Base-by-base conservation (phyloP, 495 filamentous ascomycete species). In the Extremus antarcticus region DNA sequence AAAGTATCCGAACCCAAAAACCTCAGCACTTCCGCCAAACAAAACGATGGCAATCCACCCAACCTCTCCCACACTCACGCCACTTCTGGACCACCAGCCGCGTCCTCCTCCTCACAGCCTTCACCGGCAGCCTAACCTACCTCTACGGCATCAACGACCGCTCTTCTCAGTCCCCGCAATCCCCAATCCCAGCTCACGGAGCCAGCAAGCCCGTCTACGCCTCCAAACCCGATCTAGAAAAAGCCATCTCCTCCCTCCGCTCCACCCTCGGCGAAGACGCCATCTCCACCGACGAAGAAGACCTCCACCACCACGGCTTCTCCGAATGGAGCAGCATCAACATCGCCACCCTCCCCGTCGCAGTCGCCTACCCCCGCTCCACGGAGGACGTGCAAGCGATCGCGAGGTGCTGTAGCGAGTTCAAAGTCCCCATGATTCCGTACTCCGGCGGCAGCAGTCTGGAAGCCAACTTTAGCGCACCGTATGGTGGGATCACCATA, bases 291-390 rank as follows among this genome's bases (percentile, higher is more conserved):
- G 90, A 95, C 55, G 80, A 86, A 23, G 90, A 94, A 20, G 86
- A 92, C 55, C 74, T 95, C 7, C 78, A 80, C 39, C 68, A 73
- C 19, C 90, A 96, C 68, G 90, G 90, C 19, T 95, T 86, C 66
- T 92, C 87, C 11, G 87, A 90, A 70, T 94, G 88, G 88, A 91
- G 87, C 0, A 85, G 86, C 3, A 76, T 83, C 41, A 95, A 96
- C 62, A 82, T 83, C 13, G 82, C 88, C 38, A 57, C 54, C 1
- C 25, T 61, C 11, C 60, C 60, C 7, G 57, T 68, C 29, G 51
- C 58, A 59, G 71, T 89, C 29, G 78, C 85, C 20, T 86, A 81
- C 58, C 85, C 86, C 0, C 67, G 63, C 9, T 72, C 73, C 7
- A 89, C 85, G 10, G 82, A 82, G 47, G 80, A 89, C 41, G 85